Base-by-base conservation (phyloP, 352 stramenopile species). In the Globisporangium mamillatum region DNA sequence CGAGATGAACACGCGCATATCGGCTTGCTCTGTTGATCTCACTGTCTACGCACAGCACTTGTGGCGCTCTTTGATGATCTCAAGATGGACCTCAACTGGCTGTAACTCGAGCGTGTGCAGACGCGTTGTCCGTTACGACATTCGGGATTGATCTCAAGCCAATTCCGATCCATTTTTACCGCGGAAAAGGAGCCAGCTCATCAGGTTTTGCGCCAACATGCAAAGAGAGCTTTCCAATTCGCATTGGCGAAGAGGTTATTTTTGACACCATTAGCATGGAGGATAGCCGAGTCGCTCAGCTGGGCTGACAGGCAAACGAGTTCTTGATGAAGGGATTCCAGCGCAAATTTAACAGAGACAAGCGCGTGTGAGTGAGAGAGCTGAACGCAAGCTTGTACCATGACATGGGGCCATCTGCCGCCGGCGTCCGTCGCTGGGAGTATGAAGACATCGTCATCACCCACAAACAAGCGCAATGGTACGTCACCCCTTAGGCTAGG, bases 1-100 rank as follows among this genome's bases (percentile, higher is more conserved):
- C 16, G 81, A 77, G 70, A 94, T 80, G 73, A 94, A 93, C 65
- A 94, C 78, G 55, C 83, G 83, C 85, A 91, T 92, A 14, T 7
- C 60, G 27, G 5, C 10, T 18, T 55, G 18, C 12, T 36, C 16
- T 58, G 1, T 55, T 4, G 18, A 18, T 57, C 22, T 14, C 4
- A 32, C 4, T 32, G 34, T 29, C 25, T 38, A 38, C 12, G 25
- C 25, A 32, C 29, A 32, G 29, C 29, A 32, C 29, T 32, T 32
- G 29, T 32, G 29, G 5, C 1, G 12, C 25, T 16, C 12, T 8
- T n/a, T 52, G 44, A 52, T 24, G 18, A 50, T 50, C 16, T 50
- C 41, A 50, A 50, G 41, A 52, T 52, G 44, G 44, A 52, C 5
- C 7, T 12, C 20, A 24, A 24, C 4, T 9, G 18, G 44, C 18